Evolutionary conservation across 2,329 filamentous ascomycete genomes (phyloP).

Genomic region (Xylariales sp.): DNA sequence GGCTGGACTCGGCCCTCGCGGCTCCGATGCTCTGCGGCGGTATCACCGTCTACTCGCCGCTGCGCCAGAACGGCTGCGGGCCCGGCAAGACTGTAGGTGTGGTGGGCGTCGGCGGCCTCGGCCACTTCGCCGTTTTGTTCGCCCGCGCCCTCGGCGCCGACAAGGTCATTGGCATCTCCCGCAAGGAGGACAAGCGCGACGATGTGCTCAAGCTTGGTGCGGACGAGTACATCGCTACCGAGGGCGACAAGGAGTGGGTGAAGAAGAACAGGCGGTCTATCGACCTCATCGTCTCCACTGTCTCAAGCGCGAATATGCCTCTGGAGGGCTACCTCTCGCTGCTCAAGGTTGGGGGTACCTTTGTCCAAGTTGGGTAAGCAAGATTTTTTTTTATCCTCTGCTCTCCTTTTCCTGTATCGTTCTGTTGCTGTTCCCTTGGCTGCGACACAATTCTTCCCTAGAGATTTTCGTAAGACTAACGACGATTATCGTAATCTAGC

Average conservation of each 20-base stretch:
- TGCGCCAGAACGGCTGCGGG: conserved; percentile 9
- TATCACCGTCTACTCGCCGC: conserved; percentile 10
- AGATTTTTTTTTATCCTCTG: no score
- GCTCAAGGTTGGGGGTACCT: conserved; percentile 9
- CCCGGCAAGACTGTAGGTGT: conserved; percentile 10
- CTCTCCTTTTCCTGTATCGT: no score
- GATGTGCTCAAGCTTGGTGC: conserved; percentile 11
- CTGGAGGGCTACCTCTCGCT: conserved; percentile 7
- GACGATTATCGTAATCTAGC: conserved; percentile 7
- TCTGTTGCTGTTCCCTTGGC: no score
- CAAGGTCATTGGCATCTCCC: conserved; percentile 10
- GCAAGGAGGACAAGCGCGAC: conserved; percentile 9
- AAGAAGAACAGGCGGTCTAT: conserved; percentile 7
- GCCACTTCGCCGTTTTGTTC: conserved; percentile 10
- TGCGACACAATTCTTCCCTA: no score
- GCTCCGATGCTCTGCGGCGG: conserved; percentile 23
- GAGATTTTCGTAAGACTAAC: neutral
- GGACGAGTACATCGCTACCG: conserved; percentile 10
- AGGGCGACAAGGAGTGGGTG: conserved; percentile 10
- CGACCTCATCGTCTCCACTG: conserved; percentile 10
- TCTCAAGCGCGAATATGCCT: conserved; percentile 11
- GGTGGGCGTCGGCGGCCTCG: conserved; percentile 10
- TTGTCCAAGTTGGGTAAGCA: conserved; percentile 11
- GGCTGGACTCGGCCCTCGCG: conserved; percentile 24
- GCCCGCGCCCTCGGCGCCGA: conserved; percentile 10